Base-by-base conservation (phyloP, 1,139 yeast genomes). In the Barnettozyma hawaiiensis region DNA sequence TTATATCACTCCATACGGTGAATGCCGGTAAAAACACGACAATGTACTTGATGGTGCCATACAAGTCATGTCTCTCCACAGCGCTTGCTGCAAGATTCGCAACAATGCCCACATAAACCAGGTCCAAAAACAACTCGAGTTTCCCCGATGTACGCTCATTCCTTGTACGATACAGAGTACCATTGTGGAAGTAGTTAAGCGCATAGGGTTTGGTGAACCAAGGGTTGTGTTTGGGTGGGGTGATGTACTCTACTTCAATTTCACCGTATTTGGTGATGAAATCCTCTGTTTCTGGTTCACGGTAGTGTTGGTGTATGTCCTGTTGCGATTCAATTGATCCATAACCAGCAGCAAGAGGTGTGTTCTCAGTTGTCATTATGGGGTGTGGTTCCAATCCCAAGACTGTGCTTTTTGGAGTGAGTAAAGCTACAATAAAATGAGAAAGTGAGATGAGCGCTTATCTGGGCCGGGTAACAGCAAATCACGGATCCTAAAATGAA, bases 1-100 rank as follows among this genome's bases (percentile, higher is more conserved):
- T 76, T 46, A 80, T 65, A 53, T 79, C 85, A 26, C 73, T 64
- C 85, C 86, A 80, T 21, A 80, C 75, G 21, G 72, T 73, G 76
- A 80, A 80, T 12, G 78, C 71, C 0, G 84, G 85, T 16, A 75
- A 47, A 47, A 79, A 79, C 5, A 77, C 59, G 35, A 80, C 54
- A 11, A 76, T 50, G 51, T 77, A 79, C 50, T 70, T 69, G 37
- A 75, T 60, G 21, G 78, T 59, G 0, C 78, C 64, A 4, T 57
- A 58, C 29, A 80, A 79, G 31, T 70, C 60, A 16, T 81, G 79
- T 19, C 69, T 58, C 45, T 72, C 76, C 12, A 75, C 67, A 0
- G 82, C 83, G 36, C 61, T 62, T 2, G 76, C 69, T 0, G 85
- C 85, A 44, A 79, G 62, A 47, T 76, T 76, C 27, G 84, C 77